Percentiles rank a stretch among this genome's conserved stretches.
Evolutionary conservation across 1,139 yeast species (phyloP).

Genomic region (Protomyces gravidus): DNA sequence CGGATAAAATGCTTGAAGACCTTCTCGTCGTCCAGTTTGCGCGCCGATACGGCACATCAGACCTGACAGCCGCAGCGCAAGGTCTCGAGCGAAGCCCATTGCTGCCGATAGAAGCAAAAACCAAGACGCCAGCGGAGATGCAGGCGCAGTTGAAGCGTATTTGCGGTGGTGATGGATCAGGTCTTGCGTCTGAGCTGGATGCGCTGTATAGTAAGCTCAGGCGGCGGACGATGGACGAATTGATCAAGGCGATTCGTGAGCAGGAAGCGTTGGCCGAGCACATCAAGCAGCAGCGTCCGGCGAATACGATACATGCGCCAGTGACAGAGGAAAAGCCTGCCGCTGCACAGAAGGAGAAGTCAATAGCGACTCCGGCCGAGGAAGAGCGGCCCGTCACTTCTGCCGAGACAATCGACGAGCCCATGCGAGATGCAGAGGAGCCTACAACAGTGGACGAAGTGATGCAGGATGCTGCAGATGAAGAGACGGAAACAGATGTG

Average conservation of each 20-base stretch:
- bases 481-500: not conserved
- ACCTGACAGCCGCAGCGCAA: not conserved
- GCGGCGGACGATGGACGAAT: not conserved
- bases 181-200: not conserved
- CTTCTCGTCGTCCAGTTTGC: slow-evolving; percentile 1
- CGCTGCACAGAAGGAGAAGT: not conserved
- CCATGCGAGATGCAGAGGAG: not conserved
- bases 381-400: not conserved
- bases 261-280: not conserved
- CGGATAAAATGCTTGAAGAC: not conserved
- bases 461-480: not conserved
- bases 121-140: not conserved
- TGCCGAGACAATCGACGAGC: too few relatives aligned
- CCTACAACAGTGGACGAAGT: not conserved
- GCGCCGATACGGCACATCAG: not conserved
- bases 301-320: too few relatives aligned
- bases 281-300: not conserved
- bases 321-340: too few relatives aligned
- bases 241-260: not conserved
- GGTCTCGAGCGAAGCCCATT: not conserved
- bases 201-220: not conserved
- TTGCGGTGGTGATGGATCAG: not conserved
- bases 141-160: not conserved
- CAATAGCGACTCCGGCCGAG: not conserved
- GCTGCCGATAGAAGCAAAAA: not conserved